phyloP scores from a whole-genome alignment of 2,329 filamentous ascomycete species.

The Venturia effusa region DNA sequence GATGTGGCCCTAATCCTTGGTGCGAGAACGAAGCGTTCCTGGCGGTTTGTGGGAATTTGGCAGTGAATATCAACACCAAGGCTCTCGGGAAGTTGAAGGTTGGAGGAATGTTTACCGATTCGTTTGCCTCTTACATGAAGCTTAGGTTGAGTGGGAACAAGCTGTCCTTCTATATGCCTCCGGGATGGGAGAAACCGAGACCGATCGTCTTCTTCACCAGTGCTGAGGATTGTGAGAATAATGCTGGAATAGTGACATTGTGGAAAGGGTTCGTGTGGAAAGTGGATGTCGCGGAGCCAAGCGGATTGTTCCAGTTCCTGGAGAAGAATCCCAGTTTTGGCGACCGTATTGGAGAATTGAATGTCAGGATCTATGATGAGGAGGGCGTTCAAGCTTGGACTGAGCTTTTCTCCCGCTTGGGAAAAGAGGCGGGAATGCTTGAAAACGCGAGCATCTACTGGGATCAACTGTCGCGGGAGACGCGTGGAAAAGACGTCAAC shows the following conservation, averaged over 20 bases:
- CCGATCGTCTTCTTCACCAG: not conserved
- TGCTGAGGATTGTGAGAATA: not conserved
- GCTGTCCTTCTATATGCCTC: not conserved
- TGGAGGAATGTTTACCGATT: not conserved
- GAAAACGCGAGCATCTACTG: not conserved
- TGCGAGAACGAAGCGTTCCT: not conserved
- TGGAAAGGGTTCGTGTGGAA: not conserved
- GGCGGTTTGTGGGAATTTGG: not conserved
- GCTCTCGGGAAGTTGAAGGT: not conserved
- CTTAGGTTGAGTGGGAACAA: not conserved
- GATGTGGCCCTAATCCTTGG: not conserved
- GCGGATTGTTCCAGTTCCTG: not conserved
- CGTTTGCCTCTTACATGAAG: not conserved
- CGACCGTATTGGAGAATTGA: not conserved
- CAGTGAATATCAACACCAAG: not conserved
- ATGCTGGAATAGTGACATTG: not conserved
- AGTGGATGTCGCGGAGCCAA: not conserved
- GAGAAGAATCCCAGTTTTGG: not conserved
- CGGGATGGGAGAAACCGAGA: not conserved
- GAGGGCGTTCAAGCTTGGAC: not conserved
- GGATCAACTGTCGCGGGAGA: not conserved
- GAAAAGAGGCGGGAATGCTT: not conserved
- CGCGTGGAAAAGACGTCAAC: not conserved
- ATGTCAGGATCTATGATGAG: not conserved
- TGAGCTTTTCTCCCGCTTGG: not conserved